These are phyloP conservation scores for Citeromyces siamensis DNA, from an alignment of 1,139 yeast genomes.

Conservation along the genomic window DNA sequence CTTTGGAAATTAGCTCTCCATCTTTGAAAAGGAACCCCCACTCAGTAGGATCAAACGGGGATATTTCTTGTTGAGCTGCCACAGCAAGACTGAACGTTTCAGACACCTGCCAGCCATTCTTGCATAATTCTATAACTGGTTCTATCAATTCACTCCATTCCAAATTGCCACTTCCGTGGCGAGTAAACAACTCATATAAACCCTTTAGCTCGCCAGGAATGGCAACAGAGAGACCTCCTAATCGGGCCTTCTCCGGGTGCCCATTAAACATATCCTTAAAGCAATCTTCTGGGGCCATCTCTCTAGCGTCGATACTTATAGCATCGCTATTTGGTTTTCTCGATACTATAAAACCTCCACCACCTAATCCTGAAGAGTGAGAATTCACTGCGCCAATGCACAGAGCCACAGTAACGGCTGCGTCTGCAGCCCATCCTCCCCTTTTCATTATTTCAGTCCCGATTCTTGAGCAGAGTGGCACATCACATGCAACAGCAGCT, in stretches of 20 bases:
- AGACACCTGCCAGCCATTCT: conserved; percentile 53
- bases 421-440: conserved; percentile 84
- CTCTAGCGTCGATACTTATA: conserved; percentile 75
- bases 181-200: conserved; percentile 40
- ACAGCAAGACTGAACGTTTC: conserved; percentile 32
- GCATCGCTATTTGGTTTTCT: conserved; percentile 30
- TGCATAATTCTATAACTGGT: conserved; percentile 64
- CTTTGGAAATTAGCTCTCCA: conserved; percentile 26
- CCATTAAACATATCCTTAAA: conserved; percentile 53
- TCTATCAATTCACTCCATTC: conserved; percentile 62
- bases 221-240: conserved; percentile 80
- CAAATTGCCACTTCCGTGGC: conserved; percentile 60
- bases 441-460: conserved; percentile 44
- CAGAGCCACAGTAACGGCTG: conserved; percentile 78
- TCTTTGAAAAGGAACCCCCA: conserved; percentile 41
- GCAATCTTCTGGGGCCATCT: conserved; percentile 64
- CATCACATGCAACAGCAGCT: conserved; percentile 73
- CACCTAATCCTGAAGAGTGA: conserved; percentile 80
- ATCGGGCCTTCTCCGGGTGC: conserved; percentile 34
- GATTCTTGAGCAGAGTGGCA: conserved; percentile 56
- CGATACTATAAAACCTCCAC: conserved; percentile 72
- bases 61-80: conserved; percentile 19
- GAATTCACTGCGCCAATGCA: conserved; percentile 81
- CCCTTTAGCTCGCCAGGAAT: conserved; percentile 90
- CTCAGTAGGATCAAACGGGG: conserved; percentile 18